Evolutionary conservation across 495 filamentous ascomycete genomes (phyloP).

Genomic region (Cudoniella acicularis): DNA sequence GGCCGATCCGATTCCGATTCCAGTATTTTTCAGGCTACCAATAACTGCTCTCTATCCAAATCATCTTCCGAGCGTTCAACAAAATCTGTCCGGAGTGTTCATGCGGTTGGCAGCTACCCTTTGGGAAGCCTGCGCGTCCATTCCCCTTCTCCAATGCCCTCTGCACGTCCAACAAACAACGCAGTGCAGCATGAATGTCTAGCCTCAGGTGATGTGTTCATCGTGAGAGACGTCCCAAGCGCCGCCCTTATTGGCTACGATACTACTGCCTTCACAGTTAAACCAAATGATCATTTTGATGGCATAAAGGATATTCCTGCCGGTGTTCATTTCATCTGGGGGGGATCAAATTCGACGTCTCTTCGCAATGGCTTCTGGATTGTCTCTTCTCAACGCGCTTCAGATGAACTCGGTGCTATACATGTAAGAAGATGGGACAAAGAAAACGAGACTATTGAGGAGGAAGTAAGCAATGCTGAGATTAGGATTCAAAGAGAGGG

Average conservation of each 20-base stretch:
- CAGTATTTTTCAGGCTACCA: conserved; percentile 1
- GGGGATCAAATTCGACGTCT: conserved; percentile 40
- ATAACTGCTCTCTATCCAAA: conserved; percentile 11
- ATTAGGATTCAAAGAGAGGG: conserved; percentile 29
- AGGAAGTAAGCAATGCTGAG: conserved; percentile 36
- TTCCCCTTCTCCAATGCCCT: conserved; percentile 20
- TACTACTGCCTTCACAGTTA: conserved; percentile 34
- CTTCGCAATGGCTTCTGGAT: conserved; percentile 60
- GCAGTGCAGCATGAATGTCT: conserved; percentile 12
- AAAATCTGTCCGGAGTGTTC: conserved; percentile 24
- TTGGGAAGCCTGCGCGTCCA: conserved; percentile 35
- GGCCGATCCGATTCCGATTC: conserved; percentile 6
- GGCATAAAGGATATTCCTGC: conserved; percentile 59
- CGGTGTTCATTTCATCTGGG: conserved; percentile 57
- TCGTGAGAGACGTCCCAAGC: conserved; percentile 39
- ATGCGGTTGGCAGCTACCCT: conserved; percentile 31
- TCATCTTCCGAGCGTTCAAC: conserved; percentile 10
- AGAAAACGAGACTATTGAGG: conserved; percentile 44
- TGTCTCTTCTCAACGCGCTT: conserved; percentile 16
- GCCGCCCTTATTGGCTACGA: conserved; percentile 45
- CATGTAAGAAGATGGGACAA: conserved; percentile 59
- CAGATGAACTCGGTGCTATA: conserved; percentile 31
- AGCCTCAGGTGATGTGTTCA: conserved; percentile 36
- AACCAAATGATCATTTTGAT: conserved; percentile 32
- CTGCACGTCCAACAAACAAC: neutral